These are phyloP conservation scores for Xylogone sp. DNA, from an alignment of 2,329 filamentous ascomycete species.

Conservation along the genomic window DNA sequence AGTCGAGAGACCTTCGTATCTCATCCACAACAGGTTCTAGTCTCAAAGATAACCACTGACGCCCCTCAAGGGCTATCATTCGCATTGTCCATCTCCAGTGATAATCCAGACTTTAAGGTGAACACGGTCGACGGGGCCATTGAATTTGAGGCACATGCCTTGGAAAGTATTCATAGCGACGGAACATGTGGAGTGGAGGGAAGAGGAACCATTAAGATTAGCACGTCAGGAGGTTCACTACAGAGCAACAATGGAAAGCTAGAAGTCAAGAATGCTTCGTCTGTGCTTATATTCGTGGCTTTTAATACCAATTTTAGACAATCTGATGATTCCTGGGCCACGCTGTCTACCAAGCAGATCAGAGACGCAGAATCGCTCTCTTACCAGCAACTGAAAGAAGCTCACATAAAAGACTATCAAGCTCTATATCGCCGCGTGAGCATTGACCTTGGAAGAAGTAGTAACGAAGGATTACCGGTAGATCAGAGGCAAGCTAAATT, in stretches of 20 bases:
- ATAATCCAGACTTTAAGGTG: background rate
- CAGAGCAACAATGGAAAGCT: background rate
- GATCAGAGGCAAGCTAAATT: slow-evolving; percentile 20
- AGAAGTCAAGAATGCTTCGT: background rate
- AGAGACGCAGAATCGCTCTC: background rate
- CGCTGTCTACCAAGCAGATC: background rate
- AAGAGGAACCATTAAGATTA: slow-evolving; percentile 1
- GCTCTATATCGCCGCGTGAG: background rate
- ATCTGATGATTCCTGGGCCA: background rate
- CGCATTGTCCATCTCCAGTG: background rate
- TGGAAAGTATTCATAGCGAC: slow-evolving; percentile 1
- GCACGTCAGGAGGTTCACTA: background rate
- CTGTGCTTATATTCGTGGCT: background rate
- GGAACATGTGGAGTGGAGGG: slow-evolving; percentile 2
- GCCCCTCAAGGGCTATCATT: slow-evolving; percentile 1
- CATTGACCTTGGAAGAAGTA: background rate
- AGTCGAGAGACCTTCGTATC: slow-evolving; percentile 1
- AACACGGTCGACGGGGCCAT: background rate
- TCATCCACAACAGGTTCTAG: slow-evolving; percentile 2
- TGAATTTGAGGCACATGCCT: slow-evolving; percentile 1
- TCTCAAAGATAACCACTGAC: slow-evolving; percentile 2
- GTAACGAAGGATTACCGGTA: slow-evolving; percentile 23
- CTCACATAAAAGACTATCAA: background rate
- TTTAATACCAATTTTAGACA: slow-evolving; percentile 1
- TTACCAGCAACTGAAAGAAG: background rate